Evolutionary conservation across 371 early-diverging fungal genomes (phyloP), one percentile per base, ranked within the genome.

Genomic region (Actinomortierella ambigua): DNA sequence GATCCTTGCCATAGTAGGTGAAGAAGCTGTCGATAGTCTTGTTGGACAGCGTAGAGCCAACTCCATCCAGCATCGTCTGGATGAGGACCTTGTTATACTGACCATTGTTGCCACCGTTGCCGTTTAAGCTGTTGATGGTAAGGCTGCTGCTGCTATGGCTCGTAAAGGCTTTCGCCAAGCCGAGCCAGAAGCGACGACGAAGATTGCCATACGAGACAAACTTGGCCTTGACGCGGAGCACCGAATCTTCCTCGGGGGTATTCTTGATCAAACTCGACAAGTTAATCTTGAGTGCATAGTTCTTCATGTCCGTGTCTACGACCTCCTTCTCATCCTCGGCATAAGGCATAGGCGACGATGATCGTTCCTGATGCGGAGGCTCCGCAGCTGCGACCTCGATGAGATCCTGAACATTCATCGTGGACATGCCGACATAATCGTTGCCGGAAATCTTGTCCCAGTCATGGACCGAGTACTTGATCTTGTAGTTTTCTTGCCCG

Each of bases 391-490:
- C 59, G 50, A n/a, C 54, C 7, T 42, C 52, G 20, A 78, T 53
- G 49, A 81, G 46, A 0, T 51, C 49, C 29, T 67, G 60, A 24
- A 79, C 43, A 8, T 81, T 73, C 29, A 88, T 61, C 29, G 82
- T 82, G 34, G 81, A 70, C 53, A 79, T 78, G 3, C 89, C 93
- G 1, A 93, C 83, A 57, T 82, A 83, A 59, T 92, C 91, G 53
- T 93, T 89, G 46, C 80, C 81, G n/a, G 83, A 77, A 42, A 92
- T 80, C 58, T 88, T 90, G 60, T 93, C 92, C 77, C 87, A 85
- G 58, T 95, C 95, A 55, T 90, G 90, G 13, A 93, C 77, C 1
- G 88, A 82, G 63, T 90, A 85, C 46, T 83, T 85, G 44, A 95
- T 76, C 17, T 82, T 67, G 79, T 84, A 92, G 9, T 82, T 77